phyloP scores from a whole-genome alignment of 192 early-diverging fungal species.

The Radiomyces spectabilis region DNA sequence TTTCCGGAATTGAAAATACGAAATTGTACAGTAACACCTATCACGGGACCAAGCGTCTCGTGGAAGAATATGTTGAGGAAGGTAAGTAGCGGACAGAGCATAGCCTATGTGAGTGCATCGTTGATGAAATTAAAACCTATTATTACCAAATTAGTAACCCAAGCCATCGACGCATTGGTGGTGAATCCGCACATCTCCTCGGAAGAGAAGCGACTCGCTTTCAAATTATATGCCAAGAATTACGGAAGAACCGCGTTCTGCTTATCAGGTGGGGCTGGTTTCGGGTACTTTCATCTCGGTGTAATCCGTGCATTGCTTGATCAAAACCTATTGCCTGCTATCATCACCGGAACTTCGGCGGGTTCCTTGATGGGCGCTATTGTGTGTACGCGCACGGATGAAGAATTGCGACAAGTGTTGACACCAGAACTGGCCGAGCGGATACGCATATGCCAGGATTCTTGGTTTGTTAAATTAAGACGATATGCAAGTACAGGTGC shows the following conservation, averaged over 20 bases:
- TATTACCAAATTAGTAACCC: slow-evolving; percentile 28
- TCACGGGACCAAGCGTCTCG: slow-evolving; percentile 62
- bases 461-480: slow-evolving; percentile 23
- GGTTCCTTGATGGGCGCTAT: slow-evolving; percentile 58
- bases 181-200: slow-evolving; percentile 24
- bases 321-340: slow-evolving; percentile 54
- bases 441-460: slow-evolving; percentile 47
- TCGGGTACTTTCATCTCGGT: slow-evolving; percentile 66
- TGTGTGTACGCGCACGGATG: slow-evolving; percentile 62
- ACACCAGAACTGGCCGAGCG: slow-evolving; percentile 38
- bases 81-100: slow-evolving; percentile 21
- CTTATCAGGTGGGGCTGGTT: slow-evolving; percentile 69
- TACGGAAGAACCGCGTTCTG: slow-evolving; percentile 75
- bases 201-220: slow-evolving; percentile 55
- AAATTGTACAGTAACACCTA: slow-evolving; percentile 66
- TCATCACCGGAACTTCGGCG: slow-evolving; percentile 76
- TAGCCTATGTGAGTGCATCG: no score
- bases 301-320: slow-evolving; percentile 68
- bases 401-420: slow-evolving; percentile 49
- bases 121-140: no score
- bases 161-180: slow-evolving; percentile 32
- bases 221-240: slow-evolving; percentile 52
- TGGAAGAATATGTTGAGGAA: slow-evolving; percentile 65
- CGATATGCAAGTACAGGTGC: slow-evolving; percentile 37
- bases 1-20: slow-evolving; percentile 70